Base-by-base conservation (phyloP, 2,329 filamentous ascomycete species). In the Nannizziopsis barbatae region DNA sequence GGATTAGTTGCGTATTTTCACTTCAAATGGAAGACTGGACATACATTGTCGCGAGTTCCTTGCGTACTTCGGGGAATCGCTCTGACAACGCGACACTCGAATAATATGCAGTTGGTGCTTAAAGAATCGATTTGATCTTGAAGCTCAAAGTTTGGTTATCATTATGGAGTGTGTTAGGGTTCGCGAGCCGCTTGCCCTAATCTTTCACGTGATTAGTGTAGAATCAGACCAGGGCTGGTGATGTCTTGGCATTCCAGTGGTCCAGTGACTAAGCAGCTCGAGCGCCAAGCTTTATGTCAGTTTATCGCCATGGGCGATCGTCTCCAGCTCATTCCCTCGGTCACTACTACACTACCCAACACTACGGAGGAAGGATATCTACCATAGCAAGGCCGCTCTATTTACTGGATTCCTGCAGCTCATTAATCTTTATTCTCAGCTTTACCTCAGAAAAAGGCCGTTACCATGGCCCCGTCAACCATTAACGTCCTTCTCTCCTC, bases 401-500 rank as follows among this genome's bases (percentile, higher is more conserved):
- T 27, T 7, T 27, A 27, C 22, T 3, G 7, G 3, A 27, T 27
- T 27, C 22, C 7, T 27, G 4, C 22, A 4, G 7, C 22, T 27
- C 22, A 27, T 27, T 27, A 7, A 4, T 27, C 22, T 27, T 7
- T 14, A 6, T 37, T 37, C 35, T 8, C 35, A n/a, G 35, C 35
- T 37, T 37, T n/a, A 37, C n/a, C n/a, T 15, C n/a, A 8, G 2
- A 37, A 11, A 27, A 38, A 7, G 2, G 17, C 42, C 39, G 37
- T 32, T 45, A 48, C 27, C 40, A 52, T 52, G 51, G 43, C 44
- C 15, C 43, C 47, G 6, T 51, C 45, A 45, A 77, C 71, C 35
- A 70, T 94, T 62, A 95, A 94, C 67, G 74, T 96, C 54, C 78
- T 96, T 51, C 73, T 98, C 52, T 83, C 86, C 57, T 86, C 83